phyloP scores from a whole-genome alignment of 371 early-diverging fungal genomes.

The Umbelopsis sp. region DNA sequence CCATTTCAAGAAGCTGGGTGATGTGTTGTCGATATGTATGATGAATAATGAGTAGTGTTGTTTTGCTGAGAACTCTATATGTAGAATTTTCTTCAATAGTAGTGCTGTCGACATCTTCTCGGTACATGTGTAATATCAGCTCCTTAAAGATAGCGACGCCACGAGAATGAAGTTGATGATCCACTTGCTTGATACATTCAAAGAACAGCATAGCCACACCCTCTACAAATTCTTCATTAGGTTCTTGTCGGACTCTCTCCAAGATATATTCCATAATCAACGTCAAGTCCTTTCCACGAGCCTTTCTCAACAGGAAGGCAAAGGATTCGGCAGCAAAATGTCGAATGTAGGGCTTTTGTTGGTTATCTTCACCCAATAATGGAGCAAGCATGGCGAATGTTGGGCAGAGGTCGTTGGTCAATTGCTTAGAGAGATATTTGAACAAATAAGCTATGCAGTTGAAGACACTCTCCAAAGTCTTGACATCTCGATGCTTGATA shows the following conservation, averaged over 20 bases:
- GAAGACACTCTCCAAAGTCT: slow-evolving; percentile 83
- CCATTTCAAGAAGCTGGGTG: slow-evolving; percentile 52
- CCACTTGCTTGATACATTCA: slow-evolving; percentile 76
- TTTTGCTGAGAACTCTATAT: slow-evolving; percentile 41
- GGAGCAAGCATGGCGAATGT: slow-evolving; percentile 76
- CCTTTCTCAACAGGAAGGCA: slow-evolving; percentile 86
- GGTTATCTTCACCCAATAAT: slow-evolving; percentile 65
- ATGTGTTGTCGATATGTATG: slow-evolving; percentile 59
- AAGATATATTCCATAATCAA: slow-evolving; percentile 63
- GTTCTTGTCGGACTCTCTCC: slow-evolving; percentile 51
- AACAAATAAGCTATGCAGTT: slow-evolving; percentile 89
- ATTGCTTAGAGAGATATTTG: slow-evolving; percentile 80
- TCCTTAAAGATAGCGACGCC: slow-evolving; percentile 51
- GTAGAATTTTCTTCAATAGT: slow-evolving; percentile 27
- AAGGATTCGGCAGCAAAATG: slow-evolving; percentile 92
- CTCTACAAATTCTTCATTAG: slow-evolving; percentile 62
- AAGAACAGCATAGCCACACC: slow-evolving; percentile 81
- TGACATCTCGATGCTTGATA: slow-evolving; percentile 67
- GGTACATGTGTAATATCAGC: slow-evolving; percentile 48
- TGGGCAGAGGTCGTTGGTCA: slow-evolving; percentile 67
- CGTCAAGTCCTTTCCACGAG: slow-evolving; percentile 59
- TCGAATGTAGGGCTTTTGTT: slow-evolving; percentile 77
- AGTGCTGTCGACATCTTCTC: slow-evolving; percentile 32
- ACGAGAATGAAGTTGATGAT: slow-evolving; percentile 63
- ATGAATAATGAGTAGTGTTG: slow-evolving; percentile 58